Evolutionary conservation across 2,329 filamentous ascomycete species (phyloP).

Genomic region (Verticillium isaacii): DNA sequence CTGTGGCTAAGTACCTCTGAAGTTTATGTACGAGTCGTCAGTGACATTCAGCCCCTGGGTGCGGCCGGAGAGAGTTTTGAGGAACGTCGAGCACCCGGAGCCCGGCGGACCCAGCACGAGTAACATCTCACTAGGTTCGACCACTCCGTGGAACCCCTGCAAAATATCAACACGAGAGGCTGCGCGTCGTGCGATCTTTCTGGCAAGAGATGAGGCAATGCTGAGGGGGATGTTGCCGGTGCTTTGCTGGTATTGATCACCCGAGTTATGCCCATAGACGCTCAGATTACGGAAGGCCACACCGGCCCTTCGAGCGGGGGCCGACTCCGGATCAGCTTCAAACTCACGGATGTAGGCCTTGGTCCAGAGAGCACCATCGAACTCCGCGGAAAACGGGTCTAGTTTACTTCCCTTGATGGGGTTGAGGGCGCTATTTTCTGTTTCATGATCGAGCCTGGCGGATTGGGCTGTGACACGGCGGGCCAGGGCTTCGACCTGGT

Average conservation of each 20-base stretch:
- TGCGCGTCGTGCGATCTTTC: constrained; percentile 1
- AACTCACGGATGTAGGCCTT: constrained; percentile 19
- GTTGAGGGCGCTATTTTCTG: constrained; percentile 6
- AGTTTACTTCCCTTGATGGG: constrained; percentile 10
- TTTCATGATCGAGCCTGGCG: not conserved
- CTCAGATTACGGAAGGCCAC: constrained; percentile 20
- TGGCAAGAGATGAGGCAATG: constrained; percentile 5
- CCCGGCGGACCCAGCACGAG: constrained; percentile 54
- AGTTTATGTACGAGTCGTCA: constrained; percentile 17
- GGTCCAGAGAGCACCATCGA: constrained; percentile 20
- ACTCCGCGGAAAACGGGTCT: constrained; percentile 19
- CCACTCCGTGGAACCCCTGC: constrained; percentile 20
- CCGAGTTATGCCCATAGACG: constrained; percentile 20
- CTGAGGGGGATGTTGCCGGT: constrained; percentile 16
- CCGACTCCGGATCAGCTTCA: constrained; percentile 18
- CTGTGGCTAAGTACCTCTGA: constrained; percentile 3
- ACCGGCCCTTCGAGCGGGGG: constrained; percentile 17
- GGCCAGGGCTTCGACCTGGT: constrained; percentile 5
- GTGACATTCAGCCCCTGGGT: constrained; percentile 17
- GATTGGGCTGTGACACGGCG: constrained; percentile 7
- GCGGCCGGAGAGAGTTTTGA: constrained; percentile 44
- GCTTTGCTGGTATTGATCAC: constrained; percentile 18
- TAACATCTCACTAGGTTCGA: constrained; percentile 47
- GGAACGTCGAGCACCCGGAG: constrained; percentile 61
- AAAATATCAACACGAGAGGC: constrained; percentile 18